A percentile compares a stretch with the other conserved stretches of the same genome.
Conservation (phyloP, 2,329 filamentous ascomycete species). For the Pleurostoma richardsiae region DNA sequence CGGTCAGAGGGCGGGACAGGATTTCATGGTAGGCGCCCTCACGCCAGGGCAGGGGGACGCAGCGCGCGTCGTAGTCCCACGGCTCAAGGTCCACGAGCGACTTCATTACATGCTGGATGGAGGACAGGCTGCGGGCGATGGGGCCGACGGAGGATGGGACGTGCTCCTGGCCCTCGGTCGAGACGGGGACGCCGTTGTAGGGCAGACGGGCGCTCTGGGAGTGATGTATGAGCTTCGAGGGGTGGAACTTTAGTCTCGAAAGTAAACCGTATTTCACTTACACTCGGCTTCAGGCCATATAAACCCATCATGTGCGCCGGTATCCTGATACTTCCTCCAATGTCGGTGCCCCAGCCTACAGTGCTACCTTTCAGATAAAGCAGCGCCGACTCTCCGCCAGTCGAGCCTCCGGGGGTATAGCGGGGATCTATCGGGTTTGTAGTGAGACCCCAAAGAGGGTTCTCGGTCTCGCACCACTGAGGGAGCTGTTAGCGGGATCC, state of each 20-base stretch:
- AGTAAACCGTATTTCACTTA: constrained; percentile 28
- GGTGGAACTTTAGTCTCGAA: neutral
- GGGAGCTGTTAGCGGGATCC: neutral
- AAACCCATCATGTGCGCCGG: constrained; percentile 40
- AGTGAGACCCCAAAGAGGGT: constrained; percentile 45
- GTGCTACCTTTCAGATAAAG: constrained; percentile 33
- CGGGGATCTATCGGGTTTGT: constrained; percentile 33
- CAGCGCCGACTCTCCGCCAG: constrained; percentile 36
- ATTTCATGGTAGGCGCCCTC: constrained; percentile 32
- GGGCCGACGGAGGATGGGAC: constrained; percentile 59
- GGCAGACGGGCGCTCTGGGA: constrained; percentile 49
- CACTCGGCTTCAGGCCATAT: constrained; percentile 43
- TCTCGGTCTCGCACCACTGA: constrained; percentile 52
- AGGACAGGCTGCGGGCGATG: constrained; percentile 45
- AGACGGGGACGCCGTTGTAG: constrained; percentile 53
- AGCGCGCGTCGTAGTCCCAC: constrained; percentile 50
- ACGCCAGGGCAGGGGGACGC: constrained; percentile 49
- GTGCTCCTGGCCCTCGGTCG: constrained; percentile 60
- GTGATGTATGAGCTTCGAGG: constrained; percentile 2
- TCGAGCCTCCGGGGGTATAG: constrained; percentile 31
- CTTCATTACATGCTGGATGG: constrained; percentile 42
- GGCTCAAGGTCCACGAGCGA: constrained; percentile 40
- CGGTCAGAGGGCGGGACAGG: constrained; percentile 36
- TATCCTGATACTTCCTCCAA: constrained; percentile 45
- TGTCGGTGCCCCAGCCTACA: constrained; percentile 44